Conservation (phyloP, 768 basidiomycete species). For the Leccinum disarticulatum region DNA sequence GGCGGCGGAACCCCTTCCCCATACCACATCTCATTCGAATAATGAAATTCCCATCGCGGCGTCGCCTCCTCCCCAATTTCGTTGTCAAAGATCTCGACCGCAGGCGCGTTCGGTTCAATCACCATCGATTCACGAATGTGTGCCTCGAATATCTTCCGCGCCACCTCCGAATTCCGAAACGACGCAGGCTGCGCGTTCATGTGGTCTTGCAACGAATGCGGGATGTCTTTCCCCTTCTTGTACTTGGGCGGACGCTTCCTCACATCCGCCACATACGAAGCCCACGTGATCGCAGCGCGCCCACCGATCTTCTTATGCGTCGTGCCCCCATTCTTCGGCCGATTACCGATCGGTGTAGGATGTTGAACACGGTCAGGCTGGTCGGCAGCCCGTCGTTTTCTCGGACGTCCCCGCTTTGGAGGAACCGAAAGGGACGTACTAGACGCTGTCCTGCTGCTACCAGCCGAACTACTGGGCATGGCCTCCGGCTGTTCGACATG, state of each 20-base stretch:
- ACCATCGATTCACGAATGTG: conserved; percentile 61
- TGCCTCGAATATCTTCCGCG: conserved; percentile 59
- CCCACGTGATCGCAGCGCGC: conserved; percentile 25
- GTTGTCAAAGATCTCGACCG: conserved; percentile 63
- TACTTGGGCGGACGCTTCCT: conserved; percentile 23
- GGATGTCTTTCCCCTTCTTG: conserved; percentile 49
- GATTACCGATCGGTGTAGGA: background rate
- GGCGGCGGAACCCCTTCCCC: conserved; percentile 67
- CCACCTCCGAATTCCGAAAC: conserved; percentile 42
- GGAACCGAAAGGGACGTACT: conserved; percentile 11
- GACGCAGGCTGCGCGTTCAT: conserved; percentile 52
- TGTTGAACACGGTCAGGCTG: background rate
- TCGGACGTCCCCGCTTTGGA: background rate
- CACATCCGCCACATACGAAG: conserved; percentile 17
- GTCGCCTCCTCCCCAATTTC: conserved; percentile 64
- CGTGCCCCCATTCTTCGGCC: background rate
- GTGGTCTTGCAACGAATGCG: conserved; percentile 61
- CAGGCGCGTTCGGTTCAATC: conserved; percentile 70
- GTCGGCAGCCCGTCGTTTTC: background rate
- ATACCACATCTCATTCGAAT: conserved; percentile 81
- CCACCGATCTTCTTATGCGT: background rate
- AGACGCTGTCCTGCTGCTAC: conserved; percentile 19
- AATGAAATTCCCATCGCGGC: conserved; percentile 85
- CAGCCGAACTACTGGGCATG: background rate
- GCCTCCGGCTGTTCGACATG: conserved; percentile 10